Conservation (phyloP, 345 rosid species). For the Eucalyptus erythrocorys region DNA sequence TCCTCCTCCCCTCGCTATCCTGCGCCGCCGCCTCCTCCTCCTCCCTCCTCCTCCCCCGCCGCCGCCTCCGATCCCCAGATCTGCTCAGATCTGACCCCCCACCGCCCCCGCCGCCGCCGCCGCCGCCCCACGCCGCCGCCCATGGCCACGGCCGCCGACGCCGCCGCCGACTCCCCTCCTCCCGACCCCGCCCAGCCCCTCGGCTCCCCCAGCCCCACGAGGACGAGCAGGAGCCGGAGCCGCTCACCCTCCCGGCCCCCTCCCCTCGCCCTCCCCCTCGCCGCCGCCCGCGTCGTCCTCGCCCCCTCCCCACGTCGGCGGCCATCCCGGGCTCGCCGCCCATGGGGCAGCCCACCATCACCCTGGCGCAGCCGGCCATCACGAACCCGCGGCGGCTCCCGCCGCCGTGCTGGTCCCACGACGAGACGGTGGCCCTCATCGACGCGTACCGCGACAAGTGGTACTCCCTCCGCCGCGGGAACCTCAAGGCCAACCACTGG, state of each 20-base stretch:
- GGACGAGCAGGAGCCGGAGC: background rate
- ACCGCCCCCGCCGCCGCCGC: background rate
- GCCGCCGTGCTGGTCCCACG: constrained; percentile 94
- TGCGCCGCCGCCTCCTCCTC: constrained; percentile 1
- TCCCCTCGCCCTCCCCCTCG: constrained; percentile 1
- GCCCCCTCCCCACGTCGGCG: background rate
- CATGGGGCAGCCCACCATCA: background rate
- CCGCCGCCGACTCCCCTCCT: background rate
- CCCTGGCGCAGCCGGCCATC: constrained; percentile 11
- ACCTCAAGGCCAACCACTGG: constrained; percentile 91
- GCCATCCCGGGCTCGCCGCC: constrained; percentile 20
- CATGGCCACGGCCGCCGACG: background rate
- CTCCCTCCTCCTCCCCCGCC: background rate
- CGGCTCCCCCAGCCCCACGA: background rate
- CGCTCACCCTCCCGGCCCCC: background rate
- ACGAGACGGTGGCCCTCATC: constrained; percentile 71
- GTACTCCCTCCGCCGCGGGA: constrained; percentile 83
- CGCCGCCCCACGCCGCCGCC: background rate
- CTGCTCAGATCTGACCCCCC: constrained; percentile 2
- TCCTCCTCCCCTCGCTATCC: constrained; percentile 6
- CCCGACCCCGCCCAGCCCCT: background rate
- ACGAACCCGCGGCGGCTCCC: constrained; percentile 70
- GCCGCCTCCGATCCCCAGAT: background rate
- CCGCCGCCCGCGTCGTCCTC: background rate
- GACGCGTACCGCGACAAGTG: constrained; percentile 86